phyloP scores from a whole-genome alignment of 257 asterid genomes.

The Solanum neorickii region DNA sequence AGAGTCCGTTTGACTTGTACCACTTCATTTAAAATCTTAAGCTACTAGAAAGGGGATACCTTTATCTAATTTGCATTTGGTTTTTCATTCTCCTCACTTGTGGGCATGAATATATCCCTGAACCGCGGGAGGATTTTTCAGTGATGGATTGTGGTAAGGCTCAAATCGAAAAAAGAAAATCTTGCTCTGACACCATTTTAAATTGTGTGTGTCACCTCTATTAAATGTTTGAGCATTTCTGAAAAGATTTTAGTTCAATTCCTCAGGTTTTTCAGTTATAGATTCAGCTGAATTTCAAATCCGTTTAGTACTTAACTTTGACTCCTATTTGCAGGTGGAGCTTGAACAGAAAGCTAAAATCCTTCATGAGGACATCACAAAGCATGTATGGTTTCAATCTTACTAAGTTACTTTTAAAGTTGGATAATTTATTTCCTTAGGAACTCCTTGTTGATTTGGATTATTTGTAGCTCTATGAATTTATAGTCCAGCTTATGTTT shows the following conservation, averaged over 20 bases:
- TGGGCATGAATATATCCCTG: background rate
- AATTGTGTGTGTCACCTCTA: background rate
- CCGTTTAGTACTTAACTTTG: background rate
- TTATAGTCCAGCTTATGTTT: background rate
- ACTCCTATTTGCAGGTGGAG: conserved; percentile 37
- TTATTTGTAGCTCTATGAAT: background rate
- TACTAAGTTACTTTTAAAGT: background rate
- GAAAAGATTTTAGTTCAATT: background rate
- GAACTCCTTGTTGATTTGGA: background rate
- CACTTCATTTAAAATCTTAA: background rate
- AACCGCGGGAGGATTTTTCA: background rate
- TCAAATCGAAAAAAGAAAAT: background rate
- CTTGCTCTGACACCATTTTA: background rate
- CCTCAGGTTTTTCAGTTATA: background rate
- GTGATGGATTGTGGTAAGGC: background rate
- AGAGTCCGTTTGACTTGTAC: background rate
- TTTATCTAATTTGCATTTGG: background rate
- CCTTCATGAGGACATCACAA: conserved; percentile 67
- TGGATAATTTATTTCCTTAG: background rate
- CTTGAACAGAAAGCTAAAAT: conserved; percentile 57
- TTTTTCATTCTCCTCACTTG: background rate
- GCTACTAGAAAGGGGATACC: background rate
- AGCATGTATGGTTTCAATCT: conserved; percentile 36
- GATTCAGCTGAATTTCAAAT: background rate
- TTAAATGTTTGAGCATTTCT: background rate